Evolutionary conservation across 2,329 filamentous ascomycete species (phyloP).

Genomic region (Hymenoscyphus infarciens): DNA sequence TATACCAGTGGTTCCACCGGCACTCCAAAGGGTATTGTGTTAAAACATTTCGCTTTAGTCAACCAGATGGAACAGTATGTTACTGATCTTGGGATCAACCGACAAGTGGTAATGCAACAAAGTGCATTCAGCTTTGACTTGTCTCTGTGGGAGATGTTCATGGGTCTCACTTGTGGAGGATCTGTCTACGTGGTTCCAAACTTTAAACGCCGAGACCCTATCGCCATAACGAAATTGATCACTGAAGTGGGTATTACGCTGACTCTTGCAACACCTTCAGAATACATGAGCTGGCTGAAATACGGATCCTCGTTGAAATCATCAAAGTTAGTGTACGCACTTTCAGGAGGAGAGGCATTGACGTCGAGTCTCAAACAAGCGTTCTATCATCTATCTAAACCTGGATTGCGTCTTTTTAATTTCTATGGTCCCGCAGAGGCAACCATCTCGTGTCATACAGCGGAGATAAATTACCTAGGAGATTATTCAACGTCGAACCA

Average conservation of each 20-base stretch:
- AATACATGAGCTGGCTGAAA: slow-evolving; percentile 9
- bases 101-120: slow-evolving; percentile 11
- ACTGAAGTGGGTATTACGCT: not conserved
- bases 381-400: not conserved
- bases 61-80: slow-evolving; percentile 17
- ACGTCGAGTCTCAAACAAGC: not conserved
- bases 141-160: slow-evolving; percentile 10
- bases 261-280: slow-evolving; percentile 11
- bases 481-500: not conserved
- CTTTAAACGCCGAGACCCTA: slow-evolving; percentile 8
- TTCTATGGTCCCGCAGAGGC: slow-evolving; percentile 18
- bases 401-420: slow-evolving; percentile 10
- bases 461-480: slow-evolving; percentile 3
- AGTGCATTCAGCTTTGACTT: slow-evolving; percentile 15
- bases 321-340: not conserved
- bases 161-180: slow-evolving; percentile 13
- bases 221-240: slow-evolving; percentile 4
- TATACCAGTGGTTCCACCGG: slow-evolving; percentile 21
- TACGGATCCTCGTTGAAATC: not conserved
- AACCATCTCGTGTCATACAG: not conserved
- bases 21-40: slow-evolving; percentile 17
- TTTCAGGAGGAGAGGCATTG: slow-evolving; percentile 10
- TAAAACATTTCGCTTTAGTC: slow-evolving; percentile 27
- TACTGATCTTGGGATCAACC: not conserved
- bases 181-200: slow-evolving; percentile 9